These are phyloP conservation scores for Ophiocordyceps camponoti-floridani DNA, from an alignment of 2,329 filamentous ascomycete genomes.

Conservation along the genomic window DNA sequence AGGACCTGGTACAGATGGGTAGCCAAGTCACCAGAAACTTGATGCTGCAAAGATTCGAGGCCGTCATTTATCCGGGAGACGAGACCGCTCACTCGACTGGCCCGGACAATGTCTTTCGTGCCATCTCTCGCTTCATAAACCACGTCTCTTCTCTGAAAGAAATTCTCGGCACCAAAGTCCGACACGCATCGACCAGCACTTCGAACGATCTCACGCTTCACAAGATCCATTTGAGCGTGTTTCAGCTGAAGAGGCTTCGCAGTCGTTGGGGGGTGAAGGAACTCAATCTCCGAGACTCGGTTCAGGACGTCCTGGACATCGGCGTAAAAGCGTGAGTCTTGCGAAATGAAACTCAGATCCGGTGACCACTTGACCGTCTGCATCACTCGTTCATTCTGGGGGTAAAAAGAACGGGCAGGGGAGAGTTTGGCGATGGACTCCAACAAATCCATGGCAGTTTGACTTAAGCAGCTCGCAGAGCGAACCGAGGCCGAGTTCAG, in stretches of 20 bases:
- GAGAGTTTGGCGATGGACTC: slow-evolving; percentile 1
- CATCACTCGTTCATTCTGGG: slow-evolving; percentile 20
- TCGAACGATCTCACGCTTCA: slow-evolving; percentile 4
- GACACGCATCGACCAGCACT: slow-evolving; percentile 3
- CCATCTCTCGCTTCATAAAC: slow-evolving; percentile 4
- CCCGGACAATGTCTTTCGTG: not conserved
- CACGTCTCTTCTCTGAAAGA: slow-evolving; percentile 2
- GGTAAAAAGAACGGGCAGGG: slow-evolving; percentile 21
- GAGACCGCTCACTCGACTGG: not conserved
- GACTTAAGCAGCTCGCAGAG: slow-evolving; percentile 16
- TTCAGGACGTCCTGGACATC: not conserved
- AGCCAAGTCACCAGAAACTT: not conserved
- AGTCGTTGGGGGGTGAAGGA: not conserved
- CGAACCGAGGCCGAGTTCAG: slow-evolving; percentile 26
- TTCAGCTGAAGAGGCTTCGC: not conserved
- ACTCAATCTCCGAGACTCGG: not conserved
- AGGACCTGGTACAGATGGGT: not conserved
- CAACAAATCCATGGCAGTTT: slow-evolving; percentile 1
- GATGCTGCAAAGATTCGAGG: not conserved
- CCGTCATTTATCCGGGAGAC: not conserved
- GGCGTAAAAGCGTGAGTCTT: slow-evolving; percentile 23
- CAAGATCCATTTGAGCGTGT: slow-evolving; percentile 1
- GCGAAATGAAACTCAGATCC: slow-evolving; percentile 20
- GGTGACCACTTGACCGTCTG: slow-evolving; percentile 25
- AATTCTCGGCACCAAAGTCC: slow-evolving; percentile 7